Conservation (phyloP, 1,139 yeast species). For the Yamadazyma pseudoaaseri region DNA sequence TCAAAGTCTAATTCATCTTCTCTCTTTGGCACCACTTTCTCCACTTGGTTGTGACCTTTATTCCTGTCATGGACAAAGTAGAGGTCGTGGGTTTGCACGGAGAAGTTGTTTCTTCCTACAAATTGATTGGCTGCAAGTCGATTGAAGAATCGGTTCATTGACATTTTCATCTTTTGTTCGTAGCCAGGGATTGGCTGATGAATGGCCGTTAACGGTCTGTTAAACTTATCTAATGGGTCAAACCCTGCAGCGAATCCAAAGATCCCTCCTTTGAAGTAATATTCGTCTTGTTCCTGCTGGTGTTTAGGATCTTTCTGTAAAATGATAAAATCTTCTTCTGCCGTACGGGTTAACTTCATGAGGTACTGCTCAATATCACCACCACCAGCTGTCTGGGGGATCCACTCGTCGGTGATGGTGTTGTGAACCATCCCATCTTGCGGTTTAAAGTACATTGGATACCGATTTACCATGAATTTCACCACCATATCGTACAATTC, state of each 20-base stretch:
- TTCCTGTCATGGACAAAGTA: slow-evolving; percentile 52
- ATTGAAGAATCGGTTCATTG: slow-evolving; percentile 63
- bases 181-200: slow-evolving; percentile 69
- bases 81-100: slow-evolving; percentile 55
- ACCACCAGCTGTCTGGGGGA: slow-evolving; percentile 30
- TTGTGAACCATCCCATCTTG: slow-evolving; percentile 37
- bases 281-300: slow-evolving; percentile 48
- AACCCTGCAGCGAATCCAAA: slow-evolving; percentile 78
- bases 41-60: slow-evolving; percentile 44
- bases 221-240: slow-evolving; percentile 56
- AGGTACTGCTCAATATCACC: slow-evolving; percentile 32
- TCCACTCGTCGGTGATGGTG: slow-evolving; percentile 35
- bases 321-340: slow-evolving; percentile 70
- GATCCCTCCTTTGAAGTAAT: slow-evolving; percentile 60
- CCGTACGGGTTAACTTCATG: slow-evolving; percentile 40
- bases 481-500: slow-evolving; percentile 56
- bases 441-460: slow-evolving; percentile 55
- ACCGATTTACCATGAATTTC: slow-evolving; percentile 49
- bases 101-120: slow-evolving; percentile 61
- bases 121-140: slow-evolving; percentile 50
- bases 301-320: slow-evolving; percentile 48
- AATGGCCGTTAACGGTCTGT: slow-evolving; percentile 51
- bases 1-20: slow-evolving; percentile 51
- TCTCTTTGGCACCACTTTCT: slow-evolving; percentile 22
- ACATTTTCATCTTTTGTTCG: slow-evolving; percentile 47